These are phyloP conservation scores for Rhynchosporium graminicola DNA, from an alignment of 2,329 filamentous ascomycete species.

Conservation along the genomic window DNA sequence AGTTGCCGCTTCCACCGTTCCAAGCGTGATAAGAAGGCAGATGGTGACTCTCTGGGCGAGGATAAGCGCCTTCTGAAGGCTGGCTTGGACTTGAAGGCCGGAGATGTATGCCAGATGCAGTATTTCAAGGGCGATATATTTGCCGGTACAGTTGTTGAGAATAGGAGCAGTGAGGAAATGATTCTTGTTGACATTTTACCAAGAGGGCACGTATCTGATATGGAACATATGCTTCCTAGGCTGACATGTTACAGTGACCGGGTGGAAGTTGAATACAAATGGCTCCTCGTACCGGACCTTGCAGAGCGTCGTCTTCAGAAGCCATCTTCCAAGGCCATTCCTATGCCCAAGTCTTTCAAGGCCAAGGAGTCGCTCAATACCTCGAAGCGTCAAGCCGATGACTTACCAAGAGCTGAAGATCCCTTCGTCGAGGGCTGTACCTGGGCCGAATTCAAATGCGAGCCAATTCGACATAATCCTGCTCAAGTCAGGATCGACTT, in stretches of 20 bases:
- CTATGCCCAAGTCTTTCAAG: conserved; percentile 64
- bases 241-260: conserved; percentile 62
- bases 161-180: conserved; percentile 71
- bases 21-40: conserved; percentile 77
- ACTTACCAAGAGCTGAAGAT: conserved; percentile 65
- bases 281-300: conserved; percentile 71
- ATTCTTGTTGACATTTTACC: conserved; percentile 82
- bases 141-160: conserved; percentile 85
- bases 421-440: conserved; percentile 66
- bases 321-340: conserved; percentile 70
- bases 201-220: conserved; percentile 63
- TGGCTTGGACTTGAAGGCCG: conserved; percentile 66
- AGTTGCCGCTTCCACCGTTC: conserved; percentile 92
- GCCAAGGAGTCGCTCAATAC: conserved; percentile 69
- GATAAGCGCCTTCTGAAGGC: conserved; percentile 68
- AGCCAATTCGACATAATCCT: conserved; percentile 57
- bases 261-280: conserved; percentile 82
- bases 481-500: conserved; percentile 71
- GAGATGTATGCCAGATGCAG: conserved; percentile 86
- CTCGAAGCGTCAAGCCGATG: conserved; percentile 59
- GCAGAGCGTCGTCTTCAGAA: conserved; percentile 72
- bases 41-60: conserved; percentile 68
- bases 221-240: conserved; percentile 23
- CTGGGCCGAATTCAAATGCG: conserved; percentile 78
- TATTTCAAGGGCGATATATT: conserved; percentile 84